A percentile compares a stretch with the other conserved stretches of the same genome.
phyloP scores from a whole-genome alignment of 164 flowering plant genomes.

The Macadamia integrifolia region DNA sequence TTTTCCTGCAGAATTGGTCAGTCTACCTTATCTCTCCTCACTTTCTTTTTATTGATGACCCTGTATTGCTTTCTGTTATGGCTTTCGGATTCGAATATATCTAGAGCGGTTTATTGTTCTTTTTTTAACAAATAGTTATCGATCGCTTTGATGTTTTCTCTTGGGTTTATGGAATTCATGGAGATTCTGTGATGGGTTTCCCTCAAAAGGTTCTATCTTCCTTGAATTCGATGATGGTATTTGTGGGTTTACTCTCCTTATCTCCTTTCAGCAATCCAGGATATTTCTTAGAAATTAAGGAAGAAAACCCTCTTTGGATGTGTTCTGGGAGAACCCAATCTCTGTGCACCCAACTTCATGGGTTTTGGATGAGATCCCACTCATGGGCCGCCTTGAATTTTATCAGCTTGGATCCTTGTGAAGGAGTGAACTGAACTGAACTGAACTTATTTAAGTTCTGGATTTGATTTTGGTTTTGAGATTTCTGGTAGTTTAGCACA shows the following conservation, averaged over 20 bases:
- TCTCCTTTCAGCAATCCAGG: too few relatives aligned
- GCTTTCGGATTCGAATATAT: background rate
- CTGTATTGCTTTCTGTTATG: background rate
- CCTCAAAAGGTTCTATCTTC: background rate
- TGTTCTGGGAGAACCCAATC: constrained; percentile 10
- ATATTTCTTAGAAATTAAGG: background rate
- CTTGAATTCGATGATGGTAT: background rate
- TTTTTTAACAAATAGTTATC: background rate
- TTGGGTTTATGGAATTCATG: background rate
- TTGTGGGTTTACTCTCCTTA: background rate
- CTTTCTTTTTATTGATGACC: too few relatives aligned
- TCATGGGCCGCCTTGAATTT: constrained; percentile 8
- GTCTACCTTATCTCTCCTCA: background rate
- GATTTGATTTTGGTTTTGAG: constrained; percentile 9
- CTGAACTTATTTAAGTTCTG: constrained; percentile 4
- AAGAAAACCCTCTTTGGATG: constrained; percentile 5
- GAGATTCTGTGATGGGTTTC: background rate
- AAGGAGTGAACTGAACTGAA: constrained; percentile 7
- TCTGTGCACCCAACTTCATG: background rate
- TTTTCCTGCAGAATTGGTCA: background rate
- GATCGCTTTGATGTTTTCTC: background rate
- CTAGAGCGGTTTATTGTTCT: background rate
- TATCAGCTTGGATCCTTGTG: constrained; percentile 6
- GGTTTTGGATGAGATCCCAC: constrained; percentile 16
- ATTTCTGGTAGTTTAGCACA: background rate